phyloP scores from a whole-genome alignment of 2,329 filamentous ascomycete genomes.

The Fonsecaea erecta region DNA sequence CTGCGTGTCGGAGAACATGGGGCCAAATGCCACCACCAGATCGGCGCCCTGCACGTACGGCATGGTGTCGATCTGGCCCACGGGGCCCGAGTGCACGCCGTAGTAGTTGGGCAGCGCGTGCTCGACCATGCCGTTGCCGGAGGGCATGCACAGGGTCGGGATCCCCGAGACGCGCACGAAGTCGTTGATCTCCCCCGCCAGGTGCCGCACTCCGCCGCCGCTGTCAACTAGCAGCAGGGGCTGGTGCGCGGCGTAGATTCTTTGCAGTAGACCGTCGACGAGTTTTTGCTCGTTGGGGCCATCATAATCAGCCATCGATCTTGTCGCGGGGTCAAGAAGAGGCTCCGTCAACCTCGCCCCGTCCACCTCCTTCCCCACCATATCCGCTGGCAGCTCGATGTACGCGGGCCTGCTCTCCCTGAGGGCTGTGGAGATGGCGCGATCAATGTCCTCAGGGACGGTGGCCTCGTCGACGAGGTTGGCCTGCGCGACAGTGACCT shows the following conservation, averaged over 20 bases:
- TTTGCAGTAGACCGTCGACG: slow-evolving; percentile 76
- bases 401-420: slow-evolving; percentile 60
- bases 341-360: slow-evolving; percentile 69
- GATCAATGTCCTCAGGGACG: slow-evolving; percentile 57
- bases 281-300: slow-evolving; percentile 70
- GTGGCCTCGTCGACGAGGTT: slow-evolving; percentile 52
- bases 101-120: slow-evolving; percentile 77
- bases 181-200: slow-evolving; percentile 71
- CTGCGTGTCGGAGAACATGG: slow-evolving; percentile 54
- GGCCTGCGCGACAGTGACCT: slow-evolving; percentile 56
- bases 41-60: slow-evolving; percentile 48
- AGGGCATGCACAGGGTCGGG: slow-evolving; percentile 84
- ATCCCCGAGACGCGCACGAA: slow-evolving; percentile 74
- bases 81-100: slow-evolving; percentile 83
- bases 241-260: slow-evolving; percentile 71
- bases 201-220: slow-evolving; percentile 77
- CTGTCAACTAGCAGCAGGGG: slow-evolving; percentile 83
- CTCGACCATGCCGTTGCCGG: slow-evolving; percentile 84
- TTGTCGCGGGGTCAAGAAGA: slow-evolving; percentile 56
- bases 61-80: slow-evolving; percentile 61
- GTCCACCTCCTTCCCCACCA: slow-evolving; percentile 55
- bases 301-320: slow-evolving; percentile 61
- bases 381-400: slow-evolving; percentile 60
- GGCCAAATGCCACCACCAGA: slow-evolving; percentile 49
- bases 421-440: slow-evolving; percentile 54